Evolutionary conservation across 1,139 yeast species (phyloP), one percentile per base, ranked within the genome.

Genomic region (Pichia kudriavzevii): DNA sequence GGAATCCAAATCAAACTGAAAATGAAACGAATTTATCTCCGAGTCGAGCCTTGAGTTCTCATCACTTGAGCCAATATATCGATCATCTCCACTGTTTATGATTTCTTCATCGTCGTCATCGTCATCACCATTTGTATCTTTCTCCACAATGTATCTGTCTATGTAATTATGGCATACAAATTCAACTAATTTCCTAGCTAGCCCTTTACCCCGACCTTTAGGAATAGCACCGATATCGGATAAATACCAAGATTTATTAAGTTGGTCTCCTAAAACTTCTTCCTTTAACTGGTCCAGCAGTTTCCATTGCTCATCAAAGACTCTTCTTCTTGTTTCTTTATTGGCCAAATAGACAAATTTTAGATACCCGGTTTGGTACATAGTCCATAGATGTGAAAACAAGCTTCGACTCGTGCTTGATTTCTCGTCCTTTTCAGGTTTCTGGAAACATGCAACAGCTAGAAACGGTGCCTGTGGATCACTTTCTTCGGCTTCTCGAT

Each of bases 121-220:
- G 17, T 38, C 48, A 20, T 43, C 46, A 14, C 42, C 47, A 5
- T 40, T 42, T 18, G 44, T 53, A 14, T 47, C 48, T 13, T 41
- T 43, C 23, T 40, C 45, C 7, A 35, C 26, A 6, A 41, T 50
- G 37, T 48, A 53, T 7, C 38, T 39, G 33, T 57, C 61, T 21
- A 57, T 44, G 33, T 45, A 56, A 35, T 55, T 50, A 25, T 52
- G 53, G 25, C 57, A 55, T 63, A 73, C 75, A 47, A 60, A 71
- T 29, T 73, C 72, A 39, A 77, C 67, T 52, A 75, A 62, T 40
- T 64, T 63, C 34, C 82, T 57, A 15, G 71, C 74, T 51, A 76
- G 71, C 6, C 84, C 84, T 54, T 75, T 75, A 27, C 84, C 83
- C 47, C 80, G 60, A 17, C 81, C 80, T 28, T 60, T 53, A n/a